These are phyloP conservation scores for Sporothrix inflata DNA, from an alignment of 2,329 filamentous ascomycete species.

Conservation along the genomic window DNA sequence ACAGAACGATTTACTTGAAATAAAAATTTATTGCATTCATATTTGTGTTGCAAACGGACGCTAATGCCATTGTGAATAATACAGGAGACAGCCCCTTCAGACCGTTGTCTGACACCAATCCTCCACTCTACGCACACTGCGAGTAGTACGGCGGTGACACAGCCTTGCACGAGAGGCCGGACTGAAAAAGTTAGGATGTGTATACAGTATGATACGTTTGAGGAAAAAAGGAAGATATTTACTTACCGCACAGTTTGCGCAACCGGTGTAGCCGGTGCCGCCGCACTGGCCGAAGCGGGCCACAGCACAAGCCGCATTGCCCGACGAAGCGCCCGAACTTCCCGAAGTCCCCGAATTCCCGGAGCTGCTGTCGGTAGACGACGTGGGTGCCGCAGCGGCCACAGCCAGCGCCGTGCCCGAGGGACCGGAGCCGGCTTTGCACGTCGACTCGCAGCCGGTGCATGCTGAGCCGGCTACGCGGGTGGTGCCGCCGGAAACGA, in stretches of 20 bases:
- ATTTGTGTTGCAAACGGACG: background rate
- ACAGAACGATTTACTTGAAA: background rate
- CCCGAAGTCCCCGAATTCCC: constrained; percentile 14
- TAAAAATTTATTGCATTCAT: background rate
- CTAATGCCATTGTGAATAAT: too few relatives aligned
- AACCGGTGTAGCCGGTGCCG: constrained; percentile 47
- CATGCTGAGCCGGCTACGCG: constrained; percentile 48
- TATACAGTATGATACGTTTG: background rate
- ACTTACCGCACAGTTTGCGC: constrained; percentile 47
- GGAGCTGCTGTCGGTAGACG: constrained; percentile 22
- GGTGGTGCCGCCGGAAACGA: constrained; percentile 47
- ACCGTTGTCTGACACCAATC: too few relatives aligned
- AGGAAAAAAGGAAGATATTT: constrained; percentile 31
- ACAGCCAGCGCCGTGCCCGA: constrained; percentile 32
- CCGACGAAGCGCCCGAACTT: constrained; percentile 40
- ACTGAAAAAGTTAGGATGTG: constrained; percentile 33
- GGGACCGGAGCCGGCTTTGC: constrained; percentile 40
- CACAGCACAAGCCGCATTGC: constrained; percentile 40
- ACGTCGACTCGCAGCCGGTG: constrained; percentile 47
- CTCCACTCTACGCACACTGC: constrained; percentile 41
- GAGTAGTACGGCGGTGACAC: constrained; percentile 47
- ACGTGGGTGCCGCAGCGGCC: constrained; percentile 18
- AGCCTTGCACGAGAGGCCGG: constrained; percentile 42
- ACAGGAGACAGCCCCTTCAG: background rate
- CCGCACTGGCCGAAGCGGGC: constrained; percentile 46